These are phyloP conservation scores for Teratosphaeria gauchensis DNA, from an alignment of 2,329 filamentous ascomycete species.

Conservation along the genomic window DNA sequence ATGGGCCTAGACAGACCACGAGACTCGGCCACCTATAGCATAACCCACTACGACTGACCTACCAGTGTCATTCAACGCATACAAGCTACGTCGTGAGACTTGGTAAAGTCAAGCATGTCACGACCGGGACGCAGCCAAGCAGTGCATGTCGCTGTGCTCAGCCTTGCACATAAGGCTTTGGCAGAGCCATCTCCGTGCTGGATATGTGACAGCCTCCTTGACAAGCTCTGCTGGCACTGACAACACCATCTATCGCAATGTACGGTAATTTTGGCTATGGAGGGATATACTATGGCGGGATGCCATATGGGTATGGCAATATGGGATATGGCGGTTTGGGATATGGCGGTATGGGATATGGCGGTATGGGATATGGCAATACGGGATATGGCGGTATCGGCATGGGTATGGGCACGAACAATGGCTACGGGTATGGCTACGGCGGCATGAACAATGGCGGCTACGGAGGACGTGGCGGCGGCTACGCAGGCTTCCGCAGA, in stretches of 20 bases:
- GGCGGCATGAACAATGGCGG: no score
- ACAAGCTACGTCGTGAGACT: background rate
- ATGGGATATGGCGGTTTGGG: background rate
- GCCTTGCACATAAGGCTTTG: background rate
- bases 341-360: background rate
- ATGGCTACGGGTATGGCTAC: no score
- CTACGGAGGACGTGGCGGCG: background rate
- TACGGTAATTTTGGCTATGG: background rate
- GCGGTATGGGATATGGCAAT: background rate
- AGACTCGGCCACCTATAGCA: background rate
- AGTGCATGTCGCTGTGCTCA: background rate
- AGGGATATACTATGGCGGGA: background rate
- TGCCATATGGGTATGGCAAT: background rate
- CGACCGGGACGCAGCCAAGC: background rate
- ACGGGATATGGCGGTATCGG: background rate
- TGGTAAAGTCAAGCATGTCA: background rate
- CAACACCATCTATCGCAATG: background rate
- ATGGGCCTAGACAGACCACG: background rate
- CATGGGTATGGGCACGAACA: no score
- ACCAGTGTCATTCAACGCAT: background rate
- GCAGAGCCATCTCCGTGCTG: no score
- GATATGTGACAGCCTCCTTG: background rate
- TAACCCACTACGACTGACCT: background rate
- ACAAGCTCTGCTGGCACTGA: background rate
- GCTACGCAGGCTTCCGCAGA: background rate